phyloP scores from a whole-genome alignment of 2,329 filamentous ascomycete genomes.

The Trichoderma sp. region DNA sequence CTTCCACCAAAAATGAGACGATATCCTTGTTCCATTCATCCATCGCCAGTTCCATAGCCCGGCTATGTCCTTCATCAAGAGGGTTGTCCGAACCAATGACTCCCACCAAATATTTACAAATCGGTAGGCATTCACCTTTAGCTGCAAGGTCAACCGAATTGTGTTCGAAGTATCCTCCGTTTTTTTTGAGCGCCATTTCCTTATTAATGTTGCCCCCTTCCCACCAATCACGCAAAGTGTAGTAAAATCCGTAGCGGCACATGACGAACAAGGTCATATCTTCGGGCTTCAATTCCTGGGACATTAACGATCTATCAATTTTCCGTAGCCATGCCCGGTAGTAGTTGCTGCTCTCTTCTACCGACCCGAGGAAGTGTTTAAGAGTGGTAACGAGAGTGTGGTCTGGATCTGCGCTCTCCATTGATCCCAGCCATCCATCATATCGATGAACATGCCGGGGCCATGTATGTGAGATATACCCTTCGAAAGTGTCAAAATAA shows the following conservation, averaged over 20 bases:
- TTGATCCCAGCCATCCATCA: neutral
- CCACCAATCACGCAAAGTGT: slow-evolving; percentile 15
- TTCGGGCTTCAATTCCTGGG: no score
- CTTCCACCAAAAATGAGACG: neutral
- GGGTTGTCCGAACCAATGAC: neutral
- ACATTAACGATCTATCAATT: no score
- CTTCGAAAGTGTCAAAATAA: neutral
- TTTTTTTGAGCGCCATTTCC: neutral
- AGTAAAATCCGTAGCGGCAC: neutral
- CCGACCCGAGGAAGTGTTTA: neutral
- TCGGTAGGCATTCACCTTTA: neutral
- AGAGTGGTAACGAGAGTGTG: neutral
- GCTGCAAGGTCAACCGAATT: no score
- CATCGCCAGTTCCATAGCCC: no score
- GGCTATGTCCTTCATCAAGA: fast-evolving
- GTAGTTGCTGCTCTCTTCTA: neutral
- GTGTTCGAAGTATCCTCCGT: no score
- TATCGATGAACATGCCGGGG: neutral
- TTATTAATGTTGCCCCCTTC: neutral
- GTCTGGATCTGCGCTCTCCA: neutral
- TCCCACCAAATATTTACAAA: neutral
- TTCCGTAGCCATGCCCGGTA: neutral
- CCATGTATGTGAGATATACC: neutral
- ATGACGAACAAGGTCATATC: neutral
- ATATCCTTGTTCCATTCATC: neutral